These are phyloP conservation scores for Hura crepitans DNA, from an alignment of 441 rosid species.

Conservation along the genomic window DNA sequence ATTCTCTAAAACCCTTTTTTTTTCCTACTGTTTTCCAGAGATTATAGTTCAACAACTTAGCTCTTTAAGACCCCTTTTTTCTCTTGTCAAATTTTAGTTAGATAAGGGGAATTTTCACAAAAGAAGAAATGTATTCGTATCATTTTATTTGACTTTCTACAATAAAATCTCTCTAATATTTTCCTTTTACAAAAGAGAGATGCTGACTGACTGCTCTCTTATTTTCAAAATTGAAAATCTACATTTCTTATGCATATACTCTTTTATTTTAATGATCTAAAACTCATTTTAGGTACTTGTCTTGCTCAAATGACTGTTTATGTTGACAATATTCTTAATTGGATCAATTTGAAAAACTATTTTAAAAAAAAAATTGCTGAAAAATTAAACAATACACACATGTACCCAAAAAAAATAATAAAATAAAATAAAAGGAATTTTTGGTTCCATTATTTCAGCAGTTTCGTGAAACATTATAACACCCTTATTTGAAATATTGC, in stretches of 20 bases:
- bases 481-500: too few species aligned
- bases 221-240: too few species aligned
- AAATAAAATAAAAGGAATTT: too few species aligned
- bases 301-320: neutral
- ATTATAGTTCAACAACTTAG: conserved; percentile 13
- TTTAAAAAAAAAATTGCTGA: too few species aligned
- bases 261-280: neutral
- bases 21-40: neutral
- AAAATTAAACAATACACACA: too few species aligned
- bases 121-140: neutral
- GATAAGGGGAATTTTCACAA: conserved; percentile 12
- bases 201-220: too few species aligned
- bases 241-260: too few species aligned
- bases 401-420: too few species aligned
- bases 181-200: too few species aligned
- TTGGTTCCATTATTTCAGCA: too few species aligned
- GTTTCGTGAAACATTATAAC: too few species aligned
- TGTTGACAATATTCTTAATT: neutral
- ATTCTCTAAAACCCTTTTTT: neutral
- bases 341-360: neutral
- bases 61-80: neutral
- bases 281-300: neutral
- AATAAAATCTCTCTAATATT: neutral
- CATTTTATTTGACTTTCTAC: neutral
- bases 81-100: conserved; percentile 7